Conservation (phyloP, 306 rosid species). For the Alnus rubra region DNA sequence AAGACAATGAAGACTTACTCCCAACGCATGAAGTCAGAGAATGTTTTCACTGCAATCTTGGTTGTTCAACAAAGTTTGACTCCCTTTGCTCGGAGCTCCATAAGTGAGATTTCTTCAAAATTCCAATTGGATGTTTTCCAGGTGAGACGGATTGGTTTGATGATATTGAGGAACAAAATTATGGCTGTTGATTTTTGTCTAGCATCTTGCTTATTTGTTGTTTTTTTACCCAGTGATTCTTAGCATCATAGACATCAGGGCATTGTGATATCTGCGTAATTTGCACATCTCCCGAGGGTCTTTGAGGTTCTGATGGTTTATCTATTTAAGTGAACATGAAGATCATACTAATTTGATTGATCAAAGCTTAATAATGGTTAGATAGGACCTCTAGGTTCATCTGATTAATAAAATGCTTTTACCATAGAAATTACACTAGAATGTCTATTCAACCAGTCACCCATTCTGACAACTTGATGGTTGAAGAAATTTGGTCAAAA, state of each 20-base stretch:
- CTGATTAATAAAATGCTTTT: background rate
- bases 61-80: constrained; percentile 64
- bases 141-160: constrained; percentile 40
- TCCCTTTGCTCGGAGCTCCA: constrained; percentile 41
- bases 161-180: constrained; percentile 2
- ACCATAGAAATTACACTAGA: background rate
- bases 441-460: background rate
- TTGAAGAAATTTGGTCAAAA: background rate
- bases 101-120: constrained; percentile 48
- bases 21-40: constrained; percentile 68
- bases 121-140: constrained; percentile 75
- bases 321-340: background rate
- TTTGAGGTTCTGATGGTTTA: background rate
- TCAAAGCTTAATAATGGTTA: background rate
- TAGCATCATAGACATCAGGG: background rate
- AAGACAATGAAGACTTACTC: constrained; percentile 52
- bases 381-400: background rate
- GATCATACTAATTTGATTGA: background rate
- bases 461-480: background rate
- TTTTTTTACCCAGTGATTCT: background rate
- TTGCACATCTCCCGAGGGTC: background rate
- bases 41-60: constrained; percentile 61
- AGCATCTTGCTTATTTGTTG: background rate
- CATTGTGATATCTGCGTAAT: background rate
- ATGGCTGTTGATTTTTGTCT: background rate